Conservation (phyloP, 2,329 filamentous ascomycete genomes). For the Beauveria brongniartii region DNA sequence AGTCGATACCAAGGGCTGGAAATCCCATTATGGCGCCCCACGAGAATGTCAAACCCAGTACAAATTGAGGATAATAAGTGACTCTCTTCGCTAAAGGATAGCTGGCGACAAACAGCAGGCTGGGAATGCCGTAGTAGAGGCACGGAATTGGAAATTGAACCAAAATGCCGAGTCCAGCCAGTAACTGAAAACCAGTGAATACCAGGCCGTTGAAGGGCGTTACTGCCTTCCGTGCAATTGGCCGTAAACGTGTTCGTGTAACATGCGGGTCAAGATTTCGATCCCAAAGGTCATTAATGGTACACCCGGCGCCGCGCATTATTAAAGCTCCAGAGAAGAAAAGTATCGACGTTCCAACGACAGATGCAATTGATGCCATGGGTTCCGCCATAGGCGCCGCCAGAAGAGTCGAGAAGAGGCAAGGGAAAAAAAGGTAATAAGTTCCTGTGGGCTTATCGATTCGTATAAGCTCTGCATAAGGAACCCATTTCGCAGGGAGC, state of each 20-base stretch:
- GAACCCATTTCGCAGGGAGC: slow-evolving; percentile 55
- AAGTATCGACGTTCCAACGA: slow-evolving; percentile 56
- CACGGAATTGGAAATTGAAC: slow-evolving; percentile 68
- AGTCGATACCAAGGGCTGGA: slow-evolving; percentile 69
- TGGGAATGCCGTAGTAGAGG: slow-evolving; percentile 70
- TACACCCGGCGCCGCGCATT: slow-evolving; percentile 83
- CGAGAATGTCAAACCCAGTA: slow-evolving; percentile 77
- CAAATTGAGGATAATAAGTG: slow-evolving; percentile 79
- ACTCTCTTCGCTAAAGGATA: slow-evolving; percentile 82
- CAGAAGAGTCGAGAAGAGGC: slow-evolving; percentile 74
- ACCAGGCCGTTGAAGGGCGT: slow-evolving; percentile 62
- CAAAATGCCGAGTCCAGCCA: slow-evolving; percentile 64
- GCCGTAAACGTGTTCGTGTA: slow-evolving; percentile 64
- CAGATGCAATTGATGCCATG: slow-evolving; percentile 49
- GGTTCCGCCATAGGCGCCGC: slow-evolving; percentile 63
- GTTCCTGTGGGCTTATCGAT: slow-evolving; percentile 75
- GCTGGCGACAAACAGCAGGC: slow-evolving; percentile 60
- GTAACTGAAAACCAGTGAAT: slow-evolving; percentile 67
- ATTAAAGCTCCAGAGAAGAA: slow-evolving; percentile 72
- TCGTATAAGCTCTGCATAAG: slow-evolving; percentile 56
- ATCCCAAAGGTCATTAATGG: slow-evolving; percentile 88
- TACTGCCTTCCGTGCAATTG: slow-evolving; percentile 72
- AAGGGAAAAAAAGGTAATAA: slow-evolving; percentile 80
- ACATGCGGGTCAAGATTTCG: slow-evolving; percentile 79
- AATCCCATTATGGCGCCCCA: slow-evolving; percentile 89